phyloP scores from a whole-genome alignment of 2,329 filamentous ascomycete species.

The Xylariales sp. region DNA sequence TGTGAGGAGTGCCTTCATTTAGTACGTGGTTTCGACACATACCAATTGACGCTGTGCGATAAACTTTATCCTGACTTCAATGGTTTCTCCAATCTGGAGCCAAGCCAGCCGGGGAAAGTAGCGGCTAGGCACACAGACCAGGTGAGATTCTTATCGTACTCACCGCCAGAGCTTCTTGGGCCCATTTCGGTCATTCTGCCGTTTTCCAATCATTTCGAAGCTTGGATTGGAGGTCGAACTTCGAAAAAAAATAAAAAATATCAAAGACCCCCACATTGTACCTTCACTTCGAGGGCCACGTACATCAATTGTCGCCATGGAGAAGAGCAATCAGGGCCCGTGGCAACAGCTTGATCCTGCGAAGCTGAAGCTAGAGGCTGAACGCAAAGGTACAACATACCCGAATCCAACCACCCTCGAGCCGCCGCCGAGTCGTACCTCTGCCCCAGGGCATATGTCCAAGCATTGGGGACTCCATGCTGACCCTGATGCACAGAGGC shows the following conservation, averaged over 20 bases:
- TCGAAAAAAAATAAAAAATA: background rate
- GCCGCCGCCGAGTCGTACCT: background rate
- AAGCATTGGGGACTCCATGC: background rate
- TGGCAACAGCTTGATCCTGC: slow-evolving; percentile 4
- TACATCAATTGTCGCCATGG: background rate
- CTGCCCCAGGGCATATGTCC: too few relatives aligned
- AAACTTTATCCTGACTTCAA: too few relatives aligned
- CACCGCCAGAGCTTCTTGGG: slow-evolving; percentile 10
- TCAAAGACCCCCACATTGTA: slow-evolving; percentile 1
- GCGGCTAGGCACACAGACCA: too few relatives aligned
- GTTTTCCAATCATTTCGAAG: background rate
- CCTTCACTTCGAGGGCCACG: background rate
- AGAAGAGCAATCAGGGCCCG: too few relatives aligned
- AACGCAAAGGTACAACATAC: slow-evolving; percentile 9
- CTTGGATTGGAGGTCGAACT: background rate
- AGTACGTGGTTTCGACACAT: too few relatives aligned
- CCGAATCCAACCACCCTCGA: background rate
- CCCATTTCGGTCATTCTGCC: slow-evolving; percentile 8
- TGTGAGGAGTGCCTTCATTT: too few relatives aligned
- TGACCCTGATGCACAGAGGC: slow-evolving; percentile 19
- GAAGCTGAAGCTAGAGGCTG: slow-evolving; percentile 5
- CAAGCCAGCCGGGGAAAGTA: too few relatives aligned
- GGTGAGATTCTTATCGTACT: background rate
- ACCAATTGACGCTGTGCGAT: too few relatives aligned
- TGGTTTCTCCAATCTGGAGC: too few relatives aligned